Evolutionary conservation across 257 asterid species (phyloP), one percentile per base, ranked within the genome.

Genomic region (Verbascum thapsus): DNA sequence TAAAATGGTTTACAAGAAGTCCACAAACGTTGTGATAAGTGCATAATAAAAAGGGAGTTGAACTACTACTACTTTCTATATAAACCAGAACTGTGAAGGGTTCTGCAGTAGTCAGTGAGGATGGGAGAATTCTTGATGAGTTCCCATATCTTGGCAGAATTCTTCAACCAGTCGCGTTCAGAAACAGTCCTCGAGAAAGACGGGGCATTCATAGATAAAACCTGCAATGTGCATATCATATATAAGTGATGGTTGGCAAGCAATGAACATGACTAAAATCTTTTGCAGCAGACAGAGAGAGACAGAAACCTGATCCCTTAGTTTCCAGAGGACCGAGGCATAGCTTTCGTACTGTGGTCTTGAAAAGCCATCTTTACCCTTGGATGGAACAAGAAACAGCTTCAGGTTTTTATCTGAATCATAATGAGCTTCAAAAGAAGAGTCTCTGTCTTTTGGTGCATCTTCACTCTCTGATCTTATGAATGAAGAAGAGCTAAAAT

Each of bases 111-210:
- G 30, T 89, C 97, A 5, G 81, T 65, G 18, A 87, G 68, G 5
- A 67, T 64, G 3, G 95, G 74, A 17, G 97, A 87, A 41, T 68
- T 79, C 83, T 74, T 89, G 10, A 92, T 68, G 60, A 83, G 72
- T 34, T 89, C 99, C 99, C 97, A 89, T 72, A 92, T 83, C 87
- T 89, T 92, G 18, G 90, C 87, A 41, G 96, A 89, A 72, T 92
- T 92, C 88, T 87, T 89, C 79, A 92, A 68, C 99, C 99, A 92
- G 61, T 89, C 97, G 0, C 97, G 96, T 72, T 92, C 99, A 8
- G 97, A 92, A 54, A 89, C 83, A 6, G 81, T 79, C 75, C 97
- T 87, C 13, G 91, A 74, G 71, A 89, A 92, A 1, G 94, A 74
- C 3, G 96, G 77, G 17, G 83, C 71, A 59, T 70, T 78, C 90